Evolutionary conservation across 2,329 filamentous ascomycete genomes (phyloP).

Genomic region (Paecilomyces sp.): DNA sequence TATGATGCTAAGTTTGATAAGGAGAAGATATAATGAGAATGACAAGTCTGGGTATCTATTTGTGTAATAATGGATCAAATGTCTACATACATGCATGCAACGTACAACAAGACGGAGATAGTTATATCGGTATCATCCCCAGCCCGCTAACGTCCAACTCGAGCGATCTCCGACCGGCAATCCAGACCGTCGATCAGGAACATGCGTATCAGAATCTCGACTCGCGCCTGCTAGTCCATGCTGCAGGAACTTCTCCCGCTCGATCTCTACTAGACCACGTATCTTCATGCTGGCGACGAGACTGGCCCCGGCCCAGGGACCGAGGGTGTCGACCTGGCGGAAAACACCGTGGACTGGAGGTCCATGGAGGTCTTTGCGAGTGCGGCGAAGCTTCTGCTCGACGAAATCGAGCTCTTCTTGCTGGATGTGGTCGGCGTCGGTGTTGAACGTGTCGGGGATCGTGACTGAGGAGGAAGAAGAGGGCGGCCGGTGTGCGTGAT

Average conservation of each 20-base stretch:
- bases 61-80: neutral
- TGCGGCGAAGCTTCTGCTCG: slow-evolving; percentile 31
- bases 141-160: slow-evolving; percentile 43
- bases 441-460: neutral
- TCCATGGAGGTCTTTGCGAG: slow-evolving; percentile 25
- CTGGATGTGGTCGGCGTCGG: slow-evolving; percentile 10
- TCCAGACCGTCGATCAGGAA: slow-evolving; percentile 11
- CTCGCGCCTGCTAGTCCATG: slow-evolving; percentile 41
- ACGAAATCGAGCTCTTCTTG: slow-evolving; percentile 42
- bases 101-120: neutral
- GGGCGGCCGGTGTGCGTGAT: slow-evolving; percentile 8
- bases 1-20: neutral
- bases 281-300: slow-evolving; percentile 53
- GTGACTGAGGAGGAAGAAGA: neutral
- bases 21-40: neutral
- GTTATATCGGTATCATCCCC: slow-evolving; percentile 25
- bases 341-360: slow-evolving; percentile 30
- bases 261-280: slow-evolving; percentile 56
- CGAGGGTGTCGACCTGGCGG: slow-evolving; percentile 54
- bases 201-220: slow-evolving; percentile 31
- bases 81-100: neutral
- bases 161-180: slow-evolving; percentile 36
- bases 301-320: slow-evolving; percentile 59
- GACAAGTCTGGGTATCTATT: neutral
- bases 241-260: slow-evolving; percentile 55